Evolutionary conservation across 495 filamentous ascomycete species (phyloP), one percentile per base, ranked within the genome.

Genomic region (Oidiodendron maius): DNA sequence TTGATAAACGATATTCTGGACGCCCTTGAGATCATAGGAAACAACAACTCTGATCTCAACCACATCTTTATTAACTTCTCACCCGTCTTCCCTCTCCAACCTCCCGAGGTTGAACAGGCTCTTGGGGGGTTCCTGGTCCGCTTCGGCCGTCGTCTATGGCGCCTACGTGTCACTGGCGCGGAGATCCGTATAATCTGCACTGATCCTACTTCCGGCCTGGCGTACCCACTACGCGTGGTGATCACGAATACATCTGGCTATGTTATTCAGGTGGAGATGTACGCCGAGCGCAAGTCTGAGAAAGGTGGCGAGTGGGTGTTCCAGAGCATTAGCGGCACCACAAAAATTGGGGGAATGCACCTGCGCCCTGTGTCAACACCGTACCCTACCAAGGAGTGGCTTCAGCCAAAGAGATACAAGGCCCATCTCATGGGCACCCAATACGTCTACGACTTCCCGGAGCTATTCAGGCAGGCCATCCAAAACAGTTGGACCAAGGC

Each of bases 11-110:
- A 98, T 61, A 97, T 98, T 63, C 76, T 98, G 40, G 93, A 97
- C 66, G 94, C 93, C 15, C 70, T 98, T 46, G 93, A 98, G 77
- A 94, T 98, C 58, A 91, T 96, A 59, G 94, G 94, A 49, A 95
- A 94, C 77, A 97, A 95, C 77, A 91, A 95, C 75, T 96, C 93
- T 39, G 93, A 98, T 75, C 76, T 98, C 59, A 98, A 98, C 74
- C 94, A 98, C 73, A 95, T 98, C 78, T 98, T 97, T 77, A 89
- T 98, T 74, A 96, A 98, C 77, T 98, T 98, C 74, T 88, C 86
- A 0, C 85, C 85, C 10, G 87, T 96, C 42, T 97, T 98, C 81
- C 89, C 90, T 60, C 78, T 98, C 30, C 73, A 87, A 62, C 90
- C 93, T 10, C 66, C 81, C 46, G 91, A 96, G 70, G 90, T 98